Conservation (phyloP, 768 basidiomycete genomes). For the Hortiboletus flavorubellus region DNA sequence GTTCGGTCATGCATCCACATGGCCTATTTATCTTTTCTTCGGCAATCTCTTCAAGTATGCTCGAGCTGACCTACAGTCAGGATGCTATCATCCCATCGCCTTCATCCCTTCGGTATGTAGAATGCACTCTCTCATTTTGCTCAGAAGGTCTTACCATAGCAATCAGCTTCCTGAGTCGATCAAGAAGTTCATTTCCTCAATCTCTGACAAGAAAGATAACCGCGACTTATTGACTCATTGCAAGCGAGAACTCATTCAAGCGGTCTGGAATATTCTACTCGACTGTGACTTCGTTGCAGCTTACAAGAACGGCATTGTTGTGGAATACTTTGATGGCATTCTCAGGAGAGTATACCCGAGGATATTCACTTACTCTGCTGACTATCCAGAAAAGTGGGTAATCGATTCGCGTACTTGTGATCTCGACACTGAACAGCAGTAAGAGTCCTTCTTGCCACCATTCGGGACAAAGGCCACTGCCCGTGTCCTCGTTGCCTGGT, state of each 20-base stretch:
- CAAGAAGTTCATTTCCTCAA: neutral
- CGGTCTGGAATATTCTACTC: neutral
- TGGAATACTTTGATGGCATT: no score
- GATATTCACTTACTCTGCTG: no score
- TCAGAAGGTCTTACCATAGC: neutral
- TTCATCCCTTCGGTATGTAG: constrained; percentile 9
- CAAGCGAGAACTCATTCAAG: neutral
- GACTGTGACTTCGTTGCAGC: neutral
- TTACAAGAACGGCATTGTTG: neutral
- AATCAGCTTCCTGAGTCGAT: constrained; percentile 4
- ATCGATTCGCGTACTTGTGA: neutral
- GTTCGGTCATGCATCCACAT: constrained; percentile 14
- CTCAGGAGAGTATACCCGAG: no score
- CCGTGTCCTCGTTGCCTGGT: neutral
- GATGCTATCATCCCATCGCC: neutral
- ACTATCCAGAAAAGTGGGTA: neutral
- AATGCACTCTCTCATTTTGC: neutral
- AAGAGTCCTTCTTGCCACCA: neutral
- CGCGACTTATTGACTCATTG: neutral
- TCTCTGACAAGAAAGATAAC: neutral
- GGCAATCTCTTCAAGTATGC: neutral
- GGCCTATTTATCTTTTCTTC: constrained; percentile 2
- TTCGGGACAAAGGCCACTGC: neutral
- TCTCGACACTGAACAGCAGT: neutral
- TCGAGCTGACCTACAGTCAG: neutral